Evolutionary conservation across 176 grass and related monocot genomes (phyloP).

Genomic region (Raddia distichophylla): DNA sequence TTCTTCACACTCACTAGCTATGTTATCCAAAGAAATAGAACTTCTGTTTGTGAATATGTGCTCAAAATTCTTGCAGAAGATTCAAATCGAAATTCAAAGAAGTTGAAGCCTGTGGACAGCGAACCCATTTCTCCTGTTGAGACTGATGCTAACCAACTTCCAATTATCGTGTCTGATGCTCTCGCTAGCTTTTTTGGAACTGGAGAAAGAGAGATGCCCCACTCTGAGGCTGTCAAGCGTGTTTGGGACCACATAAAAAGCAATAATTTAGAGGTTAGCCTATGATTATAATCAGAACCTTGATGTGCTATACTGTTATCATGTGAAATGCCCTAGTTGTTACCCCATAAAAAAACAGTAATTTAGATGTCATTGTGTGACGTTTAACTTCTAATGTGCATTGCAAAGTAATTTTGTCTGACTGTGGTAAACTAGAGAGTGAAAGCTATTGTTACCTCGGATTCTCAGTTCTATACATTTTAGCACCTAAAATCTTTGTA

Average conservation of each 20-base stretch:
- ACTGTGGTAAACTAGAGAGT: slow-evolving; percentile 17
- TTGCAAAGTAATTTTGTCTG: slow-evolving; percentile 26
- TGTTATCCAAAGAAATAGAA: background rate
- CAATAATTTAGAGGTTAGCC: slow-evolving; percentile 89
- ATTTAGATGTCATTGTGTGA: slow-evolving; percentile 70
- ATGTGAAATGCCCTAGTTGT: background rate
- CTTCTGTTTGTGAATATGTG: slow-evolving; percentile 21
- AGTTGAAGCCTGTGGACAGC: slow-evolving; percentile 50
- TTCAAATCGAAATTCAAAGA: slow-evolving; percentile 65
- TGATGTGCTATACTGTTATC: slow-evolving; percentile 25
- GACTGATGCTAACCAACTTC: slow-evolving; percentile 52
- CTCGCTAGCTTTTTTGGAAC: slow-evolving; percentile 83
- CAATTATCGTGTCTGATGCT: slow-evolving; percentile 70
- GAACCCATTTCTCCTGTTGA: slow-evolving; percentile 54
- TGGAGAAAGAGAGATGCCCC: slow-evolving; percentile 80
- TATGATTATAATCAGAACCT: slow-evolving; percentile 30
- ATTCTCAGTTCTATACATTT: slow-evolving; percentile 4
- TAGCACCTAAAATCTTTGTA: background rate
- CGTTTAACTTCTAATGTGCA: slow-evolving; percentile 11
- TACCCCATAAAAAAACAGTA: slow-evolving; percentile 89
- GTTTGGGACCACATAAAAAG: slow-evolving; percentile 96
- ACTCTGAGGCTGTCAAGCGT: slow-evolving; percentile 71
- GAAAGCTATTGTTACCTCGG: background rate
- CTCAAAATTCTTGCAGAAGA: slow-evolving; percentile 67
- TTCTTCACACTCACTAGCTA: background rate